Evolutionary conservation across 2,329 filamentous ascomycete genomes (phyloP).

Genomic region (Gaeumannomyces sp.): DNA sequence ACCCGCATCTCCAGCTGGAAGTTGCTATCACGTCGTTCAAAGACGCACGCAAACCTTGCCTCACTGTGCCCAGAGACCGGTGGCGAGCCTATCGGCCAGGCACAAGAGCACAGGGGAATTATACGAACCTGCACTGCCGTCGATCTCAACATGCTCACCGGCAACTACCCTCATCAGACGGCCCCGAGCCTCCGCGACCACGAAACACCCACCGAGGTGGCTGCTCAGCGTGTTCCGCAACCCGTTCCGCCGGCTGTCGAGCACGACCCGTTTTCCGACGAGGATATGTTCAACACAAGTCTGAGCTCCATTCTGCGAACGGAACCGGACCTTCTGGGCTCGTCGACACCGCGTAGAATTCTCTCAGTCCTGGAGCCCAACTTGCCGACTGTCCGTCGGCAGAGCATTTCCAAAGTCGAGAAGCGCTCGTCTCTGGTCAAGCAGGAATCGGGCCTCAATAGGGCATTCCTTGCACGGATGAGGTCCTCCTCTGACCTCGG

Average conservation of each 20-base stretch:
- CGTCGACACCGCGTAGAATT: conserved; percentile 1
- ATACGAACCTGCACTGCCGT: neutral
- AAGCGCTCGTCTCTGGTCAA: conserved; percentile 1
- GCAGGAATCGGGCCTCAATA: conserved; percentile 2
- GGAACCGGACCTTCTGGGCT: neutral
- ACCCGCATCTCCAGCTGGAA: conserved; percentile 7
- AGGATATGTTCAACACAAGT: conserved; percentile 7
- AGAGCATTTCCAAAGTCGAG: neutral
- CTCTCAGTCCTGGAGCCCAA: neutral
- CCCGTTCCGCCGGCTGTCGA: neutral
- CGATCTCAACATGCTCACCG: neutral
- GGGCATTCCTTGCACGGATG: neutral
- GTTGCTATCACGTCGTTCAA: neutral
- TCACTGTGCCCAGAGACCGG: neutral
- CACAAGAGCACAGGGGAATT: neutral
- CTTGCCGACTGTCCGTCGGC: neutral
- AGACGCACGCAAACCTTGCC: conserved; percentile 5
- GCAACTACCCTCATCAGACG: neutral
- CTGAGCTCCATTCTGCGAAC: neutral
- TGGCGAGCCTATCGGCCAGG: neutral
- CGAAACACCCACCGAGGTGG: neutral
- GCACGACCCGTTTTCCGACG: conserved; percentile 4
- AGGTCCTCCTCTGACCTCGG: neutral
- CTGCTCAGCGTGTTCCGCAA: neutral
- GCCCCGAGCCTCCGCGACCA: neutral